Evolutionary conservation across 2,329 filamentous ascomycete species (phyloP).

Genomic region (Coniosporium tulheliwenetii): DNA sequence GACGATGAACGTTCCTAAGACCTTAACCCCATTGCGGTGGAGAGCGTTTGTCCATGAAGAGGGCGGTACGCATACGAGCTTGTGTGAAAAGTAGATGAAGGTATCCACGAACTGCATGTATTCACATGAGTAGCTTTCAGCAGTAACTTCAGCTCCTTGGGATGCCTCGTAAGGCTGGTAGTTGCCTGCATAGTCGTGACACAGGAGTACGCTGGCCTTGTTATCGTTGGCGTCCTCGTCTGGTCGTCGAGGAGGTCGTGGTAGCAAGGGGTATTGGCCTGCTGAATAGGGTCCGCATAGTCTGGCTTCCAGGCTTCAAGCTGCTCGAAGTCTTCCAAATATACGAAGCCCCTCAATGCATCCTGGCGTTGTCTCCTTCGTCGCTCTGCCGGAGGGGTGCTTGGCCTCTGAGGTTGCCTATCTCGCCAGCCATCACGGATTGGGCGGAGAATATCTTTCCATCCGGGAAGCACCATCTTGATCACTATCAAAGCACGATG

Average conservation of each 20-base stretch:
- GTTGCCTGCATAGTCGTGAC: constrained; percentile 24
- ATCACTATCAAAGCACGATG: too few species aligned
- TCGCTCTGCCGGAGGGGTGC: constrained; percentile 1
- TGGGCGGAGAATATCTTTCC: constrained; percentile 22
- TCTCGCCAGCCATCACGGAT: constrained; percentile 23
- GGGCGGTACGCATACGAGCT: constrained; percentile 27
- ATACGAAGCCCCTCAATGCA: constrained; percentile 21
- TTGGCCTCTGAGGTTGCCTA: constrained; percentile 3
- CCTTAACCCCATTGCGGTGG: constrained; percentile 29
- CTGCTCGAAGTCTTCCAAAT: constrained; percentile 25
- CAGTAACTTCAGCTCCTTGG: constrained; percentile 13
- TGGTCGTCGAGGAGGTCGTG: constrained; percentile 3
- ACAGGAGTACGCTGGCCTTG: constrained; percentile 16
- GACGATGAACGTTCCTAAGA: constrained; percentile 27
- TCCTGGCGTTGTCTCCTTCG: constrained; percentile 13
- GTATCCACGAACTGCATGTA: constrained; percentile 27
- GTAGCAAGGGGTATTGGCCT: constrained; percentile 21
- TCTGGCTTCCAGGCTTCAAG: constrained; percentile 16
- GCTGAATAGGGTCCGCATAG: constrained; percentile 18
- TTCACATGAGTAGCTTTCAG: constrained; percentile 23
- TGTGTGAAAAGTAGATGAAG: constrained; percentile 34
- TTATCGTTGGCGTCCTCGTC: neutral
- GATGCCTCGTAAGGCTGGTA: constrained; percentile 27
- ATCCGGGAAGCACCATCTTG: constrained; percentile 7
- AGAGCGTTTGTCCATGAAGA: constrained; percentile 29